Base-by-base conservation (phyloP, 352 stramenopile genomes). In the Phytopythium vexans region DNA sequence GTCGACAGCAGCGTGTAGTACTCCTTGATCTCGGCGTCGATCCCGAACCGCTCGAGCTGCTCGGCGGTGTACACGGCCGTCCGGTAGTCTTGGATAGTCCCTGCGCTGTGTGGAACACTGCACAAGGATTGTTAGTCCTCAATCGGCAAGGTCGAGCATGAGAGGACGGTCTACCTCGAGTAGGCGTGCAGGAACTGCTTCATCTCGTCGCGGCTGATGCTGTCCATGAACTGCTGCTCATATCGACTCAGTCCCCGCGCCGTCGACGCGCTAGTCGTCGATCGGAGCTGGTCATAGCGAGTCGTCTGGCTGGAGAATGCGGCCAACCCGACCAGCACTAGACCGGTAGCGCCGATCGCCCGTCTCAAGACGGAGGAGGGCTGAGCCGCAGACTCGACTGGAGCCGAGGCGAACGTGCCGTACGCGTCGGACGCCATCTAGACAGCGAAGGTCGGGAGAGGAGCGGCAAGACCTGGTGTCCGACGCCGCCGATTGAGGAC, bases 1-100 rank as follows among this genome's bases (percentile, higher is more conserved):
- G 72, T 59, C 16, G 77, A 89, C 31, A 94, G 55, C 16, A 86
- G 54, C 36, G 70, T 69, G 42, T 82, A 55, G 32, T 89, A 70
- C 27, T 77, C 54, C 56, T 75, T 55, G 38, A 81, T 81, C 31
- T 70, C 55, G 33, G 74, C 65, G 3, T 78, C 58, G 14, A 89
- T 58, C 9, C 79, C 79, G 34, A 72, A 70, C 3, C 60, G 12
- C n/a, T 58, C 35, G 27, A 89, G 70, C 46, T 70, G 49, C 45
- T 64, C 27, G 10, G 59, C 57, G 8, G 67, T 76, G 63, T 70
- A 76, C 44, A 72, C 10, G 0, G 60, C 67, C 44, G 67, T 76
- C 27, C 57, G 48, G 60, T 76, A 73, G 60, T 76, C 67, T 37
- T 61, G 52, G 32, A 44, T 34, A 8, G 58, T 60, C n/a, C 67